Evolutionary conservation across 805 yeast genomes (phyloP).

Genomic region (Phaffomyces thermotolerans): DNA sequence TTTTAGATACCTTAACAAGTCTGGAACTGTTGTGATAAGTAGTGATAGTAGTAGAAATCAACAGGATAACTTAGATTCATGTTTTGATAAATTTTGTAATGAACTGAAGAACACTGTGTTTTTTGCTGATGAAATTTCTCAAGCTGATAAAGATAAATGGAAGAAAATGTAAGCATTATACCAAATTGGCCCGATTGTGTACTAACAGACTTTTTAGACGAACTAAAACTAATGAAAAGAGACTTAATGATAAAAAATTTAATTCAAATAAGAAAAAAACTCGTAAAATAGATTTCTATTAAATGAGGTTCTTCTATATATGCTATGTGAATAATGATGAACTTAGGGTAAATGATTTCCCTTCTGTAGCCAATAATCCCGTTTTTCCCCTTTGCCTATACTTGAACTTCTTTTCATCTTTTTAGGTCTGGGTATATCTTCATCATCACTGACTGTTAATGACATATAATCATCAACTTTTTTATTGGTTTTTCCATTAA

Average conservation of each 20-base stretch:
- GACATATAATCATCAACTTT: constrained; percentile 23
- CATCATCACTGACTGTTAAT: constrained; percentile 21
- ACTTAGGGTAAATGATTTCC: constrained; percentile 20
- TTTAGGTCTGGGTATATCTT: constrained; percentile 13
- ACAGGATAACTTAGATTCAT: constrained; percentile 47
- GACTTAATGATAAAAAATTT: constrained; percentile 31
- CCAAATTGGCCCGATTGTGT: too few species aligned
- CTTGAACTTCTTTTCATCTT: constrained; percentile 8
- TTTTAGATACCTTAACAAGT: constrained; percentile 48
- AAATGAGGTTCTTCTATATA: neutral
- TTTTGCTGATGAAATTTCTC: constrained; percentile 42
- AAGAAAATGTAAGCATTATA: constrained; percentile 22
- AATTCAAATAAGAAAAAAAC: constrained; percentile 32
- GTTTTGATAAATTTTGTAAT: constrained; percentile 50
- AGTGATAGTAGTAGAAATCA: constrained; percentile 55
- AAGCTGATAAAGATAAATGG: constrained; percentile 47
- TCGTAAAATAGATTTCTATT: constrained; percentile 18
- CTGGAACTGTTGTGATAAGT: constrained; percentile 47
- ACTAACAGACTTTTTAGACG: neutral
- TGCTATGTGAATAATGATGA: neutral
- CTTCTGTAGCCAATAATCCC: constrained; percentile 35
- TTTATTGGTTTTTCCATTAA: neutral
- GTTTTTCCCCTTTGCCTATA: constrained; percentile 16
- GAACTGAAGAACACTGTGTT: constrained; percentile 42
- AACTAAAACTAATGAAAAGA: constrained; percentile 26